phyloP scores from a whole-genome alignment of 1,284 basidiomycete species.

The Abortiporus biennis region DNA sequence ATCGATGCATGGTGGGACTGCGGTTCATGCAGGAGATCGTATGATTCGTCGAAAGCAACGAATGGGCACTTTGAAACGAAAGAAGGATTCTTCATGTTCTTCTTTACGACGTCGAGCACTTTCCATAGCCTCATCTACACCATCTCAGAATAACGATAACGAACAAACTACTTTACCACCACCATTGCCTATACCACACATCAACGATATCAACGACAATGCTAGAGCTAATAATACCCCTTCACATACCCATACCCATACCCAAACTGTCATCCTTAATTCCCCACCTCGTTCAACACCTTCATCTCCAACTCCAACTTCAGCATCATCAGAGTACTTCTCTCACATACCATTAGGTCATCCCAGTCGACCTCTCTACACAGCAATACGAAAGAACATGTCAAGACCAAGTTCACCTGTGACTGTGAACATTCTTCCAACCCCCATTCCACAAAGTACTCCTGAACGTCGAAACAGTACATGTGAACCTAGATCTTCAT shows the following conservation, averaged over 20 bases:
- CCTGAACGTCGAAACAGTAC: not conserved
- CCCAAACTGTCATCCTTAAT: not conserved
- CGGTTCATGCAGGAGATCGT: no score
- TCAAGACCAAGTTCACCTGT: constrained; percentile 32
- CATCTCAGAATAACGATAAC: constrained; percentile 1
- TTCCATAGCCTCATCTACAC: not conserved
- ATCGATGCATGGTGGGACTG: no score
- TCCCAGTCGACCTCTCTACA: constrained; percentile 54
- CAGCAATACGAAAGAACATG: constrained; percentile 56
- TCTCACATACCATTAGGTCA: constrained; percentile 40
- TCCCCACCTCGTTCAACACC: not conserved
- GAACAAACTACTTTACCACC: not conserved
- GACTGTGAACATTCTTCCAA: constrained; percentile 13
- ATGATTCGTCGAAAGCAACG: not conserved
- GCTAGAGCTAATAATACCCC: not conserved
- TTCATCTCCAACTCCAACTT: not conserved
- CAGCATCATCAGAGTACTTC: constrained; percentile 13
- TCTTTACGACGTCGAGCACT: no score
- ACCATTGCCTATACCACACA: constrained; percentile 7
- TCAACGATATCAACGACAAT: constrained; percentile 14
- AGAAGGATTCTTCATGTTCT: no score
- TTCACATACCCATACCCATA: constrained; percentile 2
- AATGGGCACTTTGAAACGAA: no score
- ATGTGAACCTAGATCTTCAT: constrained; percentile 5
- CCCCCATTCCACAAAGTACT: not conserved